Base-by-base conservation (phyloP, 768 basidiomycete genomes). In the Leccinum sublutescens region DNA sequence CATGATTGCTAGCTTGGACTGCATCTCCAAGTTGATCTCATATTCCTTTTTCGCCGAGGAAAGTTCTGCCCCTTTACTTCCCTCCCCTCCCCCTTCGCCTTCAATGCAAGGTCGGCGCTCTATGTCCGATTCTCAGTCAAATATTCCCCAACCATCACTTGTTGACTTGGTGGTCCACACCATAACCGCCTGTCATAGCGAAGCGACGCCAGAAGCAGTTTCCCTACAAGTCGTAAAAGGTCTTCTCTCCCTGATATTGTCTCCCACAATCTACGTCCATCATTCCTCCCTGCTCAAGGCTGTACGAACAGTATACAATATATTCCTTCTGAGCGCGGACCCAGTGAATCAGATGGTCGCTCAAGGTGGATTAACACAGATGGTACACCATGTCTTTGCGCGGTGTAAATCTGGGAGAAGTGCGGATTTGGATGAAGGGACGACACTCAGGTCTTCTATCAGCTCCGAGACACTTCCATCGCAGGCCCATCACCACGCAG, bases 171-270 rank as follows among this genome's bases (percentile, higher is more conserved):
- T 99, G 57, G 91, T 93, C 3, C 88, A 95, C 73, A 98, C 95
- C 50, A 93, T 99, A 70, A 95, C 95, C 3, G 81, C 93, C 8
- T 93, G 92, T 58, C 93, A 97, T 67, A 86, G 86, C 21, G 95
- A 97, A 75, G 81, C 83, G 17, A 92, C 93, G 0, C 88, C 93
- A 2, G 93, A 96, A 65, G 75, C 93, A 5, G 94, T 98, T 40
- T 95, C 95, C 7, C 80, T 99, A 5, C 97, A 98, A 69, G 94
- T 99, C 58, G 93, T 99, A 62, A 98, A 98, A 72, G 95, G 94
- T 3, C 80, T 99, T 17, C 84, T 99, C 40, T 82, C 94, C 1
- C 77, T 98, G 51, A 87, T 98, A 31, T 79, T 99, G 50, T 98
- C 95, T 2, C 81, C 90, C 5, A 90, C 87, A 6, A 83, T 89